Evolutionary conservation across 345 rosid species (phyloP).

Genomic region (Sisymbrium irio): DNA sequence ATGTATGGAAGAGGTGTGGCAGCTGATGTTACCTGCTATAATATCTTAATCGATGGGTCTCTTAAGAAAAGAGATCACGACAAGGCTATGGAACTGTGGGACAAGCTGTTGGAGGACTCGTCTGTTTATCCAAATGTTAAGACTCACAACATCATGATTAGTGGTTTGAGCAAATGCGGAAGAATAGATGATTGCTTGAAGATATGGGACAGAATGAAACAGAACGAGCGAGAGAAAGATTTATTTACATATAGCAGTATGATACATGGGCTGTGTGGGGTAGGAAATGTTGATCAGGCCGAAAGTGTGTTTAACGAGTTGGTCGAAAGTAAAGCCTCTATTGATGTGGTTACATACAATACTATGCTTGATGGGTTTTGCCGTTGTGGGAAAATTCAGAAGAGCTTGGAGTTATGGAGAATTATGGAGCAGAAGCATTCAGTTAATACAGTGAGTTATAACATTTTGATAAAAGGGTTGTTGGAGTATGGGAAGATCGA

Average conservation of each 20-base stretch:
- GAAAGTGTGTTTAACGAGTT: slow-evolving; percentile 60
- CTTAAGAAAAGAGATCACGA: slow-evolving; percentile 49
- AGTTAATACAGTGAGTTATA: slow-evolving; percentile 59
- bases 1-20: slow-evolving; percentile 54
- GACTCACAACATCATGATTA: slow-evolving; percentile 82
- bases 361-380: slow-evolving; percentile 77
- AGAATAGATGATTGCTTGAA: slow-evolving; percentile 61
- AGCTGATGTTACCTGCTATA: slow-evolving; percentile 70
- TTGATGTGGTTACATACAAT: slow-evolving; percentile 75
- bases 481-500: slow-evolving; percentile 58
- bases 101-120: slow-evolving; percentile 46
- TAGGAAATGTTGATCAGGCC: slow-evolving; percentile 66
- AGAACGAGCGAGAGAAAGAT: slow-evolving; percentile 63
- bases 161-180: slow-evolving; percentile 73
- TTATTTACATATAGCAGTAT: slow-evolving; percentile 63
- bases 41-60: slow-evolving; percentile 69
- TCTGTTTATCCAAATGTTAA: slow-evolving; percentile 67
- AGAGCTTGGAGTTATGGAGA: slow-evolving; percentile 77
- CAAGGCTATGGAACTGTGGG: slow-evolving; percentile 64
- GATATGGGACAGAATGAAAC: slow-evolving; percentile 78
- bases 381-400: slow-evolving; percentile 51
- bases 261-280: slow-evolving; percentile 61
- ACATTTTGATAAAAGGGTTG: slow-evolving; percentile 73
- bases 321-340: slow-evolving; percentile 45
- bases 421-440: slow-evolving; percentile 63